These are phyloP conservation scores for Penicillium turbatum DNA, from an alignment of 495 filamentous ascomycete species.

Conservation along the genomic window DNA sequence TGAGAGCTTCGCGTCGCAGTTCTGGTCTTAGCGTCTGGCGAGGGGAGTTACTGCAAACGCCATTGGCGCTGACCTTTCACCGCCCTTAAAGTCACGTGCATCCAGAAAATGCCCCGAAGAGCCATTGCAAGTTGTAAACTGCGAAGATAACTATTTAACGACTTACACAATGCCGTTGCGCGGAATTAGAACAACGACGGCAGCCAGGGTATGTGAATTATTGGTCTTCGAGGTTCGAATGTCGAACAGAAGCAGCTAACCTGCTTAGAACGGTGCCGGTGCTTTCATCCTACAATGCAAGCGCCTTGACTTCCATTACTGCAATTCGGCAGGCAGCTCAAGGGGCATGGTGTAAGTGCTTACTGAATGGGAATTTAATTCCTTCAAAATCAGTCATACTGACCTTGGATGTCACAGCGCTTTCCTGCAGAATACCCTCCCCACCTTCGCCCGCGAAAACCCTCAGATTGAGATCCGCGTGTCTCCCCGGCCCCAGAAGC, in stretches of 20 bases:
- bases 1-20: conserved; percentile 18
- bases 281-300: conserved; percentile 98
- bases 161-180: conserved; percentile 61
- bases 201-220: conserved; percentile 35
- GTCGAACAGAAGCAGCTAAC: conserved; percentile 4
- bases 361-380: not conserved
- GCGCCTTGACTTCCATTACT: conserved; percentile 92
- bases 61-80: conserved; percentile 11
- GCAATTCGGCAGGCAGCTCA: conserved; percentile 89
- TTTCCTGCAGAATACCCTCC: conserved; percentile 73
- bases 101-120: conserved; percentile 22
- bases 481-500: conserved; percentile 79
- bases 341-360: conserved; percentile 85
- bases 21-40: conserved; percentile 12
- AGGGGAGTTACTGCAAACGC: conserved; percentile 15
- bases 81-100: conserved; percentile 21
- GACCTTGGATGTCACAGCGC: conserved; percentile 44
- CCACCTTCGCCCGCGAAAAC: conserved; percentile 70
- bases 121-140: conserved; percentile 2
- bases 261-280: conserved; percentile 81
- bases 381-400: not conserved
- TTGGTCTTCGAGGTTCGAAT: not conserved
- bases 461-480: conserved; percentile 89
- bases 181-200: conserved; percentile 46
- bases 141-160: conserved; percentile 7